Evolutionary conservation across 1,139 yeast species (phyloP).

Genomic region (Candida tropicalis): DNA sequence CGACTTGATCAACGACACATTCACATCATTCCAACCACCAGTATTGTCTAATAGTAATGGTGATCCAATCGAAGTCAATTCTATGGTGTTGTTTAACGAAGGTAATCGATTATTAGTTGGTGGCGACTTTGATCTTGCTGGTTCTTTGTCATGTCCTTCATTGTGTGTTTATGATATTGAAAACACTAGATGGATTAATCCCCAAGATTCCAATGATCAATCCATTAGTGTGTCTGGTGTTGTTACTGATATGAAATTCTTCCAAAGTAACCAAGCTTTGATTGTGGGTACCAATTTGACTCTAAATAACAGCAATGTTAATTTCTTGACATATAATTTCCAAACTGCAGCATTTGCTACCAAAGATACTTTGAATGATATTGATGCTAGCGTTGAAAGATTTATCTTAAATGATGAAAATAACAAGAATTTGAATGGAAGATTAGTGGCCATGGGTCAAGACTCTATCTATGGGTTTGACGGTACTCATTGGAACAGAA

Average conservation of each 20-base stretch:
- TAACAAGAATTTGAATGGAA: conserved; percentile 43
- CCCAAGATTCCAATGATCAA: conserved; percentile 37
- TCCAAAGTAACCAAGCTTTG: conserved; percentile 51
- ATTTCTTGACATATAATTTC: conserved; percentile 58
- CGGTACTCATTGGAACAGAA: conserved; percentile 48
- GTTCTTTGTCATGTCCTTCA: conserved; percentile 60
- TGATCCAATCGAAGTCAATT: conserved; percentile 43
- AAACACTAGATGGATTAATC: conserved; percentile 56
- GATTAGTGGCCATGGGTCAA: conserved; percentile 60
- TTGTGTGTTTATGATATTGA: conserved; percentile 69
- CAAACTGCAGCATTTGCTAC: conserved; percentile 29
- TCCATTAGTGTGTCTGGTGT: conserved; percentile 46
- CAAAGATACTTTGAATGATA: conserved; percentile 24
- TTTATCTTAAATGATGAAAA: conserved; percentile 54
- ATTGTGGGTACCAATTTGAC: conserved; percentile 61
- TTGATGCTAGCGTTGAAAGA: conserved; percentile 43
- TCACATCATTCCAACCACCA: conserved; percentile 53
- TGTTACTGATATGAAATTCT: conserved; percentile 58
- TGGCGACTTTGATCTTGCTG: conserved; percentile 70
- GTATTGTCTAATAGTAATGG: conserved; percentile 30
- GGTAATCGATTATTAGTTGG: conserved; percentile 65
- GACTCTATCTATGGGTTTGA: conserved; percentile 52
- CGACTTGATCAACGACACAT: conserved; percentile 43
- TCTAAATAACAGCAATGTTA: conserved; percentile 32
- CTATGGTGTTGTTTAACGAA: conserved; percentile 55